Evolutionary conservation across 2,329 filamentous ascomycete species (phyloP).

Genomic region (Purpureocillium takamizusanense): DNA sequence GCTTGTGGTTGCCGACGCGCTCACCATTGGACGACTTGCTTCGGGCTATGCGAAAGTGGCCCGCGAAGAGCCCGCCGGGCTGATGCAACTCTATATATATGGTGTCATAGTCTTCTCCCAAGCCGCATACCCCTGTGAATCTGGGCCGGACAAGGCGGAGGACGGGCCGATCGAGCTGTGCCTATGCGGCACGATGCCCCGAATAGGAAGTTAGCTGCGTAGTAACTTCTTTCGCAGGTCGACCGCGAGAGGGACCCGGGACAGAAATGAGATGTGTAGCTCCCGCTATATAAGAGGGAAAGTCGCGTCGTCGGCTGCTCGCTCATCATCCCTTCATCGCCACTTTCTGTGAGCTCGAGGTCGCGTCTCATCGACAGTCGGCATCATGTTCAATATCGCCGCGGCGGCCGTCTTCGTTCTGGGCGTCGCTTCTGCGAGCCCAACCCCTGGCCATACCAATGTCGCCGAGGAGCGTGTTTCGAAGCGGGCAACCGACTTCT

Average conservation of each 20-base stretch:
- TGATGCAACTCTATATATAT: too few species aligned
- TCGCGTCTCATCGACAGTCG: not conserved
- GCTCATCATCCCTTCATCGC: not conserved
- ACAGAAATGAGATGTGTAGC: not conserved
- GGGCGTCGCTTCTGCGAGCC: slow-evolving; percentile 9
- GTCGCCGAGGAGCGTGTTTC: slow-evolving; percentile 5
- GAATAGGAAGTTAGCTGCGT: not conserved
- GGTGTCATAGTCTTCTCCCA: too few species aligned
- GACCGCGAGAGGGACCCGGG: not conserved
- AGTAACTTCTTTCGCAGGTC: not conserved
- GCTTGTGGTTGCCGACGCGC: too few species aligned
- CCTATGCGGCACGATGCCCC: too few species aligned
- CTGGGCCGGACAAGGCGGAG: too few species aligned
- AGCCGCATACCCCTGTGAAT: too few species aligned
- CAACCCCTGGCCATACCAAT: slow-evolving; percentile 4
- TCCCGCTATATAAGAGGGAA: not conserved
- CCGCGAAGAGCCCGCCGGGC: too few species aligned
- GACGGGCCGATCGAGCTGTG: too few species aligned
- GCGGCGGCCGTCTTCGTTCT: slow-evolving; percentile 8
- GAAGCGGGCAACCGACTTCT: slow-evolving; percentile 21
- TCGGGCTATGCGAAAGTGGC: too few species aligned
- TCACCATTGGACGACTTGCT: too few species aligned
- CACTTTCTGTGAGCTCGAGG: not conserved
- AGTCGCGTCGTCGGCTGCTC: not conserved
- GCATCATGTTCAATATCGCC: slow-evolving; percentile 10